These are phyloP conservation scores for Tirmania nivea DNA, from an alignment of 495 filamentous ascomycete species.

Conservation along the genomic window DNA sequence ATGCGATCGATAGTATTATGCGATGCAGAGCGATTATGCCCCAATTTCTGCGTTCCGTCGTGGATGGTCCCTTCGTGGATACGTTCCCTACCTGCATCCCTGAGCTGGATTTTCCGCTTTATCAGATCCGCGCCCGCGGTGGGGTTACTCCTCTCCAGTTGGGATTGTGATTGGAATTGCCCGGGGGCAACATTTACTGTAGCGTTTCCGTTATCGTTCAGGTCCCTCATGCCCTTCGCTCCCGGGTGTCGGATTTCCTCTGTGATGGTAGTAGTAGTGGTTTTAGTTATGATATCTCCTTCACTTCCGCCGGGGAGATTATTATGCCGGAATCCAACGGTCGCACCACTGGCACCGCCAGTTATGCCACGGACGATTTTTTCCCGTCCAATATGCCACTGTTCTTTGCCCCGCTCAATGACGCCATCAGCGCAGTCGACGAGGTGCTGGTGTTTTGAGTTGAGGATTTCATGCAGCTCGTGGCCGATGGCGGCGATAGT, in stretches of 20 bases:
- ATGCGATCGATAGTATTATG: background rate
- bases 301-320: too few species aligned
- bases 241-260: background rate
- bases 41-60: background rate
- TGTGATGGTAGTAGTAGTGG: background rate
- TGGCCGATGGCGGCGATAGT: constrained; percentile 10
- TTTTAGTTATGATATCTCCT: background rate
- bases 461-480: background rate
- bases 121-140: background rate
- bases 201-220: too few species aligned
- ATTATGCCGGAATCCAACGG: too few species aligned
- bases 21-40: background rate
- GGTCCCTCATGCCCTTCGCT: background rate
- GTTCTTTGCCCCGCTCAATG: background rate
- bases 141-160: background rate
- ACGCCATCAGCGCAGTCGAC: background rate
- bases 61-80: background rate
- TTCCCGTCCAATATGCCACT: background rate
- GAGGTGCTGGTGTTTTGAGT: background rate
- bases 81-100: too few species aligned
- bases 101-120: background rate
- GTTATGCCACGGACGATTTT: too few species aligned
- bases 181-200: too few species aligned
- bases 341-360: too few species aligned
- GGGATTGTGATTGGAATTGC: too few species aligned